A percentile compares a stretch with the other conserved stretches of the same genome.
Evolutionary conservation across 2,329 filamentous ascomycete species (phyloP).

Genomic region (Drechslerella coelobrocha): DNA sequence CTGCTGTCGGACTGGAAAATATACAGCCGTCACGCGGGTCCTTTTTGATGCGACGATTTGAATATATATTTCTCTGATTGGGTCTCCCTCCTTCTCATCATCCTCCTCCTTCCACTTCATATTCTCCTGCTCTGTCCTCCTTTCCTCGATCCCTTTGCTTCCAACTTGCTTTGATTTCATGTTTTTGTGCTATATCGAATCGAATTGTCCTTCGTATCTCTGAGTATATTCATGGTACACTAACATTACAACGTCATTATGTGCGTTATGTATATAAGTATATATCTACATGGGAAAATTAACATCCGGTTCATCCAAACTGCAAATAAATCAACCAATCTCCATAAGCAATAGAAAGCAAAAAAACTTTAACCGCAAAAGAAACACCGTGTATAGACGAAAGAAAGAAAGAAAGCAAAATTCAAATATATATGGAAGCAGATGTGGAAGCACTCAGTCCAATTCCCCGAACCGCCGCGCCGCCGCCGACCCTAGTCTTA

Average conservation of each 20-base stretch:
- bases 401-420: not conserved
- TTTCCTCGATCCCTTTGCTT: not conserved
- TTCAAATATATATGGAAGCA: not conserved
- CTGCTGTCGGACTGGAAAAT: slow-evolving; percentile 47
- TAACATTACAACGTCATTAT: slow-evolving; percentile 7
- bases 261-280: not conserved
- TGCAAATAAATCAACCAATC: not conserved
- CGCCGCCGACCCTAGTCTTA: slow-evolving; percentile 34
- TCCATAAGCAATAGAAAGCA: not conserved
- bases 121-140: not conserved
- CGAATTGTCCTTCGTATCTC: not conserved
- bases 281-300: no score
- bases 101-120: not conserved
- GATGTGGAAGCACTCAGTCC: slow-evolving; percentile 6
- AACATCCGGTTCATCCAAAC: no score
- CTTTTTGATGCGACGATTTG: slow-evolving; percentile 49
- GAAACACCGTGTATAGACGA: slow-evolving; percentile 4
- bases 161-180: not conserved
- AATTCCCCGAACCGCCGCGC: slow-evolving; percentile 32
- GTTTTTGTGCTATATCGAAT: not conserved
- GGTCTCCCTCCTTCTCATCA: slow-evolving; percentile 3
- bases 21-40: slow-evolving; percentile 43
- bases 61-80: slow-evolving; percentile 41
- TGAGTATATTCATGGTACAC: not conserved
- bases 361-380: no score